phyloP scores from a whole-genome alignment of 768 basidiomycete genomes.

The Lentinula edodes region DNA sequence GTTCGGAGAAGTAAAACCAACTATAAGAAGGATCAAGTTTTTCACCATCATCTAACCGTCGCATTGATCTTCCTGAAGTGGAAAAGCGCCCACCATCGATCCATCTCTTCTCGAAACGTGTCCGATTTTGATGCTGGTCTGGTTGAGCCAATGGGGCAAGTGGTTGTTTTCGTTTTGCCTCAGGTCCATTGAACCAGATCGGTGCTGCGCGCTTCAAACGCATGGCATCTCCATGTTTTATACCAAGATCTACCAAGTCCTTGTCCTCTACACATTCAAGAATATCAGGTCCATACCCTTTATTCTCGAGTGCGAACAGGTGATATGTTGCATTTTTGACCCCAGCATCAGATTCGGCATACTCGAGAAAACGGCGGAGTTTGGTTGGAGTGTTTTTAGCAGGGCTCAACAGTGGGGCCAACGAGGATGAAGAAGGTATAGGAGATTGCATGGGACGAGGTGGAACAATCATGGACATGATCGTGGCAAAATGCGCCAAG shows the following conservation, averaged over 20 bases:
- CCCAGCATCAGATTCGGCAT: neutral
- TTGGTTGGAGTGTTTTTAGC: neutral
- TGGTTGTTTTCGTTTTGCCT: neutral
- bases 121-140: neutral
- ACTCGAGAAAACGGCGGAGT: neutral
- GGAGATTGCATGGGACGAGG: too few species aligned
- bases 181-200: constrained; percentile 17
- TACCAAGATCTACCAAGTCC: constrained; percentile 9
- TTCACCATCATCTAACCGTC: neutral
- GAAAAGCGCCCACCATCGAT: neutral
- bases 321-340: neutral
- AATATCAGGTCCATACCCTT: neutral
- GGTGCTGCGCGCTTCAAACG: constrained; percentile 22
- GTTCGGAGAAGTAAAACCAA: neutral
- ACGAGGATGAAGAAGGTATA: too few species aligned
- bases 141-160: neutral
- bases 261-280: neutral
- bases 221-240: constrained; percentile 7
- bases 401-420: too few species aligned
- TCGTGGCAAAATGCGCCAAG: too few species aligned
- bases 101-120: neutral
- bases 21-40: too few species aligned
- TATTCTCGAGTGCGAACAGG: neutral
- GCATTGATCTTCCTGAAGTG: neutral
- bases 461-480: too few species aligned